Evolutionary conservation across 441 rosid genomes (phyloP).

Genomic region (California macrophylla): DNA sequence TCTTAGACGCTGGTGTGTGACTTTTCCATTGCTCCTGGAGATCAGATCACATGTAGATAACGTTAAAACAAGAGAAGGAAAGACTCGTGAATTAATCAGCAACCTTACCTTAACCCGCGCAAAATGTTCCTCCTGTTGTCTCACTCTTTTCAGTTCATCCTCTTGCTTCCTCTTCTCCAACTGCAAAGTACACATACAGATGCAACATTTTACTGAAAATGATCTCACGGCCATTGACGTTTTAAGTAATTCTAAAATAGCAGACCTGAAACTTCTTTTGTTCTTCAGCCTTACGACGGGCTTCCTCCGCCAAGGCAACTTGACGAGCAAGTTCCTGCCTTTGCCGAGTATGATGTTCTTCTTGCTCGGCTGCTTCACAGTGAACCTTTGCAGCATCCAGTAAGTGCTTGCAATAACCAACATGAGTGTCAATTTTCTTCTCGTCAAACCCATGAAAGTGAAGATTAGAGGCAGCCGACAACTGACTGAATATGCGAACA

Average conservation of each 20-base stretch:
- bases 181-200: slow-evolving; percentile 33
- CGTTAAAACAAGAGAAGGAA: slow-evolving; percentile 3
- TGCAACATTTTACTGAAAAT: slow-evolving; percentile 4
- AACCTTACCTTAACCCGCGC: slow-evolving; percentile 76
- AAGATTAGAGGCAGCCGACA: slow-evolving; percentile 91
- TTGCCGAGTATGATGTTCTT: slow-evolving; percentile 88
- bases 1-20: slow-evolving; percentile 55
- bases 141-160: slow-evolving; percentile 74
- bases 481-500: slow-evolving; percentile 74
- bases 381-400: slow-evolving; percentile 91
- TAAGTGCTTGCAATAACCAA: slow-evolving; percentile 91
- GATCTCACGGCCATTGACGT: slow-evolving; percentile 9
- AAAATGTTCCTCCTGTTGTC: slow-evolving; percentile 86
- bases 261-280: slow-evolving; percentile 85
- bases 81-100: background rate
- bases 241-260: slow-evolving; percentile 13
- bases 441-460: slow-evolving; percentile 92
- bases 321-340: slow-evolving; percentile 94
- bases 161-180: slow-evolving; percentile 94
- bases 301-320: slow-evolving; percentile 95
- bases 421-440: slow-evolving; percentile 96
- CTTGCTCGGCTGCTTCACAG: slow-evolving; percentile 91
- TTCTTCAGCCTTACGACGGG: slow-evolving; percentile 97
- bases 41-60: slow-evolving; percentile 15
- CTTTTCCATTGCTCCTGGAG: slow-evolving; percentile 97